Evolutionary conservation across 192 early-diverging fungal genomes (phyloP), one percentile per base, ranked within the genome.

Genomic region (Coemansia sp.): DNA sequence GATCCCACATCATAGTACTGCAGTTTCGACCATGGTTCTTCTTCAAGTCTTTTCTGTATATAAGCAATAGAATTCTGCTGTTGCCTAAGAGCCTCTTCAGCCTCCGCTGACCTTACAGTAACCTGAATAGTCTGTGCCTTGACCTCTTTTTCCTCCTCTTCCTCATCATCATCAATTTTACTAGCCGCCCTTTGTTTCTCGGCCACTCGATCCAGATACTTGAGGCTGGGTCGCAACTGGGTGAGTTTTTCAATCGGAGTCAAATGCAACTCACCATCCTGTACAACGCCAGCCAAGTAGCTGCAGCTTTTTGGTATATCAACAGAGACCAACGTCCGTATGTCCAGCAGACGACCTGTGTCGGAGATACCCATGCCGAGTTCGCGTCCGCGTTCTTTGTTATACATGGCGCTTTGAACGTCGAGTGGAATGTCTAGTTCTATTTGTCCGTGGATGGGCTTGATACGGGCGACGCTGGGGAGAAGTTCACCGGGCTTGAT

Each of bases 121-220:
- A 85, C 79, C 77, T 89, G 75, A 1, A 76, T 45, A 0, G 68
- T 70, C 63, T 78, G 71, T n/a, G 67, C 61, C 54, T 72, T 72
- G 10, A 36, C 50, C 2, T 72, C 71, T 48, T 71, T 51, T 10
- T 82, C 71, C n/a, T 87, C 85, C 33, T 90, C 87, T 17, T 85
- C 86, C 8, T 89, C 89, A 29, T 92, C 90, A 20, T 89, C 85
- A 64, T 88, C 86, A 67, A 88, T 77, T 61, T 90, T 89, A 57
- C 71, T 85, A 5, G 89, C 87, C 28, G 86, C 87, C 56, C 34
- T 61, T 32, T 72, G 80, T 67, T 95, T 96, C 50, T 94, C 93
- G 31, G 88, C 86, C 69, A 96, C 93, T 69, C 91, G 89, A 66
- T 97, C 95, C 29, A 96, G 77, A 72, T 99, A 96, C 61, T 88